Conservation (phyloP, 805 yeast species). For the Starmerella tilneyi region DNA sequence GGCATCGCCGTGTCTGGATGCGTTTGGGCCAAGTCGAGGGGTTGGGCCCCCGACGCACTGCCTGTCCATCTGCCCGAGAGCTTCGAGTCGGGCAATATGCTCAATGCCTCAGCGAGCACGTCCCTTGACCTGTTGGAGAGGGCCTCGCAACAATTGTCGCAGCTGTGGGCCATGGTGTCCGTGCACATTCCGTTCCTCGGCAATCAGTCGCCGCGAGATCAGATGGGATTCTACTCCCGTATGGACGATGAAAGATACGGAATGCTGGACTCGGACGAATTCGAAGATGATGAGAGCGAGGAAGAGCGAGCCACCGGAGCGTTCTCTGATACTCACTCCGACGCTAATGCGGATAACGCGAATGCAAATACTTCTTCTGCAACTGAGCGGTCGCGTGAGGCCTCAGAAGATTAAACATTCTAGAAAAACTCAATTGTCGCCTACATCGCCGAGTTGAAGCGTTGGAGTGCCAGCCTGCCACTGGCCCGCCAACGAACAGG, state of each 20-base stretch:
- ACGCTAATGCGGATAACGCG: too few species aligned
- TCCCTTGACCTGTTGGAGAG: background rate
- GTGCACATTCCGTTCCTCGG: constrained; percentile 17
- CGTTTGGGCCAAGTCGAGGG: background rate
- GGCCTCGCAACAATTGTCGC: constrained; percentile 6
- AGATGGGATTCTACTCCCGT: constrained; percentile 28
- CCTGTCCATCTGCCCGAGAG: background rate
- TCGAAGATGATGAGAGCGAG: constrained; percentile 9
- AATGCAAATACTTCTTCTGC: too few species aligned
- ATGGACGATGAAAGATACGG: constrained; percentile 31
- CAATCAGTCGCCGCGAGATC: constrained; percentile 22
- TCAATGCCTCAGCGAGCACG: background rate
- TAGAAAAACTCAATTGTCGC: too few species aligned
- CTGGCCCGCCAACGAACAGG: too few species aligned
- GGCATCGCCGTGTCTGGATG: background rate
- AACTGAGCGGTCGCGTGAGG: too few species aligned
- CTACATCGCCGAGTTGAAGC: too few species aligned
- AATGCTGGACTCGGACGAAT: constrained; percentile 20
- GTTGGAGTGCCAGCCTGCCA: too few species aligned
- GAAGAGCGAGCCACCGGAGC: constrained; percentile 1
- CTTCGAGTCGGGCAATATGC: background rate
- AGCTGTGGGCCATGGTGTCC: constrained; percentile 9
- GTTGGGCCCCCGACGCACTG: background rate
- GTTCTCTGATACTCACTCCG: too few species aligned
- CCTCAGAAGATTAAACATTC: too few species aligned